Percentiles rank a stretch among this genome's conserved stretches.
Conservation (phyloP, 1,284 basidiomycete species). For the Ceratobasidium sp. region DNA sequence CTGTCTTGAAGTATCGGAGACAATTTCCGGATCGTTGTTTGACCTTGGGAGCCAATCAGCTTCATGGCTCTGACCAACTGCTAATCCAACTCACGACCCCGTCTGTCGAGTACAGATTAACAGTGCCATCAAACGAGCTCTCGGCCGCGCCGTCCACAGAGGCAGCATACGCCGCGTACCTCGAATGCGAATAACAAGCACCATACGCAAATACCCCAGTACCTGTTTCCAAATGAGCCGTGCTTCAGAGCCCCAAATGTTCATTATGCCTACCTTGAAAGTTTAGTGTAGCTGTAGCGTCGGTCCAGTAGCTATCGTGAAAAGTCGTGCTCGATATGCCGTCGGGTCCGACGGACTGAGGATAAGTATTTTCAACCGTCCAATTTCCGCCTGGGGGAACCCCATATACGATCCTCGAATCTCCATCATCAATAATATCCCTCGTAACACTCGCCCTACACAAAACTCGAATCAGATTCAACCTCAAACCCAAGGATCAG, state of each 20-base stretch:
- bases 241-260: background rate
- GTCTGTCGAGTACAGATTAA: conserved; percentile 31
- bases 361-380: conserved; percentile 22
- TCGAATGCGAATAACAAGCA: conserved; percentile 31
- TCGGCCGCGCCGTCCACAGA: conserved; percentile 28
- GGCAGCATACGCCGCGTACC: conserved; percentile 27
- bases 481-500: too few relatives aligned
- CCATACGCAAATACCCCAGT: conserved; percentile 35
- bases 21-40: conserved; percentile 43
- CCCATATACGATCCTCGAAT: conserved; percentile 21
- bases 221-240: conserved; percentile 11
- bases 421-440: conserved; percentile 10
- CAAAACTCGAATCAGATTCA: background rate
- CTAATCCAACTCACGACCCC: conserved; percentile 14
- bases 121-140: conserved; percentile 25
- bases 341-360: background rate
- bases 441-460: conserved; percentile 26
- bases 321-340: conserved; percentile 25
- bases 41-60: background rate
- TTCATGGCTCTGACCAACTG: background rate
- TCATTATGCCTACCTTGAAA: conserved; percentile 20
- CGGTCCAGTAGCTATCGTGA: conserved; percentile 32
- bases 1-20: conserved; percentile 32
- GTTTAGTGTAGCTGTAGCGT: conserved; percentile 34
- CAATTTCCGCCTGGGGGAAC: conserved; percentile 20